Percentiles rank a stretch among this genome's conserved stretches.
Evolutionary conservation across 768 basidiomycete genomes (phyloP).

Genomic region (Cystofilobasidium bisporidii): DNA sequence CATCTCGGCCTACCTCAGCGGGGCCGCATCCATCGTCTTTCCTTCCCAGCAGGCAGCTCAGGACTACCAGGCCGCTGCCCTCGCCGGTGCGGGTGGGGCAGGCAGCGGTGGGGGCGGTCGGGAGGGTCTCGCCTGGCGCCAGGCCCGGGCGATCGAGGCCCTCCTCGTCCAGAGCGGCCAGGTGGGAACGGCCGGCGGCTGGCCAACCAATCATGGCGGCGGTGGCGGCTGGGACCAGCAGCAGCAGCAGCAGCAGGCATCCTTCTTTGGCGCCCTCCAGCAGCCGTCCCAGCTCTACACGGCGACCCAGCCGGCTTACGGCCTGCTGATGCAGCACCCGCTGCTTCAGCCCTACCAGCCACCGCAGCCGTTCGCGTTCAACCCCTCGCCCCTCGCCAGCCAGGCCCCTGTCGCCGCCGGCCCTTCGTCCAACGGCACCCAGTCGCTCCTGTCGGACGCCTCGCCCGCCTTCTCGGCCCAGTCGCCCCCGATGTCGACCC

Average conservation of each 20-base stretch:
- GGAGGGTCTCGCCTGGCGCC: neutral
- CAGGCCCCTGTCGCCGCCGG: too few relatives aligned
- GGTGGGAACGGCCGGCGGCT: neutral
- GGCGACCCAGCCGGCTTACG: neutral
- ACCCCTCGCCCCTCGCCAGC: too few relatives aligned
- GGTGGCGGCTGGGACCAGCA: neutral
- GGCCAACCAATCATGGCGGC: neutral
- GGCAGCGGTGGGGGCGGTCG: neutral
- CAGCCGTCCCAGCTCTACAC: neutral
- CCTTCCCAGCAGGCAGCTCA: neutral
- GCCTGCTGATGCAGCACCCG: neutral
- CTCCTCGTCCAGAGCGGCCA: neutral
- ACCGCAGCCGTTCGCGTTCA: too few relatives aligned
- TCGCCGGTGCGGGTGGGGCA: neutral
- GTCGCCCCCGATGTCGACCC: neutral
- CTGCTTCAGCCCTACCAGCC: neutral
- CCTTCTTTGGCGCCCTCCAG: neutral
- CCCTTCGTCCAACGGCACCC: too few relatives aligned
- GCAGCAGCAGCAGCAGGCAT: conserved; percentile 1
- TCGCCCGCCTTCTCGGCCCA: neutral
- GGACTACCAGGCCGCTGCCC: neutral
- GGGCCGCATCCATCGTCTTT: neutral
- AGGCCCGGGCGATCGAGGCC: conserved; percentile 11
- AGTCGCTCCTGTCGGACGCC: too few relatives aligned
- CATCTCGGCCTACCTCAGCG: conserved; percentile 6